phyloP scores from a whole-genome alignment of 805 yeast species.

The Candida palmyrensis region DNA sequence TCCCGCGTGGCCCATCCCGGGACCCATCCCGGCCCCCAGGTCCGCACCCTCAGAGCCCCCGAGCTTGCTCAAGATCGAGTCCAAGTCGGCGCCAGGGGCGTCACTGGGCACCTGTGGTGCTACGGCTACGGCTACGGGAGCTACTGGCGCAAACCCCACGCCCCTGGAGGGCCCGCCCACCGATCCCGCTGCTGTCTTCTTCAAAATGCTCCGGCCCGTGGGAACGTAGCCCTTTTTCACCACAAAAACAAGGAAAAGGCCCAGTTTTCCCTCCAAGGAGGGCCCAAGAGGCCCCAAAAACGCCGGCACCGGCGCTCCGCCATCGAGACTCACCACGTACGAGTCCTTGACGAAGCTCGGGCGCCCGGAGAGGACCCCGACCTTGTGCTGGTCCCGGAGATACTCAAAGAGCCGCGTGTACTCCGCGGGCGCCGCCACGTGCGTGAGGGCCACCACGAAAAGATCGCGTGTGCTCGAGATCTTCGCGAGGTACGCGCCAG shows the following conservation, averaged over 20 bases:
- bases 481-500: slow-evolving; percentile 51
- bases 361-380: slow-evolving; percentile 54
- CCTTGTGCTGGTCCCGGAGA: slow-evolving; percentile 41
- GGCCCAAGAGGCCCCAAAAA: slow-evolving; percentile 13
- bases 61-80: slow-evolving; percentile 22
- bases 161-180: too few species aligned
- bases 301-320: slow-evolving; percentile 7
- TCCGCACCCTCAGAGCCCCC: too few species aligned
- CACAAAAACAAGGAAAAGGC: slow-evolving; percentile 31
- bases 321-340: slow-evolving; percentile 44
- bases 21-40: not conserved
- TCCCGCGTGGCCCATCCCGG: not conserved
- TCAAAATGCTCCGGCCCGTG: slow-evolving; percentile 15
- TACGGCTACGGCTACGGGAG: slow-evolving; percentile 2
- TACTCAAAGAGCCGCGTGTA: slow-evolving; percentile 36
- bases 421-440: slow-evolving; percentile 16
- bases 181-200: slow-evolving; percentile 9
- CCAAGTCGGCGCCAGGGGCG: slow-evolving; percentile 8
- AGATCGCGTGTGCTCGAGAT: slow-evolving; percentile 48
- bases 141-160: too few species aligned
- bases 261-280: slow-evolving; percentile 15
- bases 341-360: slow-evolving; percentile 57
- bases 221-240: slow-evolving; percentile 34
- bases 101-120: slow-evolving; percentile 3
- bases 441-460: slow-evolving; percentile 41